A percentile compares a stretch with the other conserved stretches of the same genome.
Conservation (phyloP, 2,329 filamentous ascomycete species). For the Hymenoscyphus fructigenus region DNA sequence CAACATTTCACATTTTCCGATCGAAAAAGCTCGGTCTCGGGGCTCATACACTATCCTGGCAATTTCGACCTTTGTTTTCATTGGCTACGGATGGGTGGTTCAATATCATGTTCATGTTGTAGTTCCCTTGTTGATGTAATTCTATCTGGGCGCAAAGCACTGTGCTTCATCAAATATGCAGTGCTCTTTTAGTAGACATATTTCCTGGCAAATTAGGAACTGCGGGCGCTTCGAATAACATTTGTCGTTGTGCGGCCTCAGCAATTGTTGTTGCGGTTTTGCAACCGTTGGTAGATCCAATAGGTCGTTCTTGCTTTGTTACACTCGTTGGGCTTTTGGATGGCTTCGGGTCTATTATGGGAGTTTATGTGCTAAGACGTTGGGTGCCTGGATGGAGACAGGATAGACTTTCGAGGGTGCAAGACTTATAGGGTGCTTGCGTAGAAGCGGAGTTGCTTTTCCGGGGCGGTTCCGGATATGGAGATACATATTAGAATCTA, state of each 20-base stretch:
- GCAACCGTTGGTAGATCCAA: conserved; percentile 51
- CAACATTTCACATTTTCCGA: conserved; percentile 43
- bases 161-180: conserved; percentile 60
- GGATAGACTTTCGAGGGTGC: neutral
- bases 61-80: conserved; percentile 17
- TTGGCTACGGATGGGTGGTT: conserved; percentile 34
- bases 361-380: neutral
- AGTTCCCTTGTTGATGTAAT: conserved; percentile 52
- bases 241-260: conserved; percentile 57
- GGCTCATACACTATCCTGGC: neutral
- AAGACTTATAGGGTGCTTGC: neutral
- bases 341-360: neutral
- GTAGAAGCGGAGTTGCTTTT: neutral
- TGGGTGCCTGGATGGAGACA: neutral
- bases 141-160: conserved; percentile 55
- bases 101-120: conserved; percentile 39
- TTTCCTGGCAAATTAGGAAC: conserved; percentile 57
- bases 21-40: conserved; percentile 27
- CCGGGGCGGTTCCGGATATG: too few relatives aligned
- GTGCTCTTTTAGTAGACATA: conserved; percentile 58
- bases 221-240: conserved; percentile 59
- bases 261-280: conserved; percentile 57
- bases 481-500: too few relatives aligned
- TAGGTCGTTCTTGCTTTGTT: conserved; percentile 59
- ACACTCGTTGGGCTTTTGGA: conserved; percentile 48